These are phyloP conservation scores for Stentor roeselii DNA, from an alignment of 73 alveolate genomes.

Conservation along the genomic window DNA sequence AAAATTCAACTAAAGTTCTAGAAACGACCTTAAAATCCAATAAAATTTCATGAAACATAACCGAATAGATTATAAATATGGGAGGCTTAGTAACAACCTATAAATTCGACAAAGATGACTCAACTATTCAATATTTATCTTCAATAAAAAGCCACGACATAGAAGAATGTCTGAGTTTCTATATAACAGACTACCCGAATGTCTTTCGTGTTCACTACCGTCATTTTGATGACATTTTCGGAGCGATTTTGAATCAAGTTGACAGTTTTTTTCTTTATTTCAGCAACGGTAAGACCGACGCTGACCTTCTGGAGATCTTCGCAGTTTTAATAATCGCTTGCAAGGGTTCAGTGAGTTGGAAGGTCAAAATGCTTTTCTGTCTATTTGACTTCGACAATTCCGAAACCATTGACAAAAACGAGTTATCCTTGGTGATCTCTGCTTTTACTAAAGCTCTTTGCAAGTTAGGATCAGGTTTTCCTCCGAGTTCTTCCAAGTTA, in stretches of 20 bases:
- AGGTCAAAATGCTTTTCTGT: background rate
- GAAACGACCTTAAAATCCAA: background rate
- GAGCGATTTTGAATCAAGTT: background rate
- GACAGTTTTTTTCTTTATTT: background rate
- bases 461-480: background rate
- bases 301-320: background rate
- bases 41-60: background rate
- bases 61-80: background rate
- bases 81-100: slow-evolving; percentile 5
- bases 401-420: slow-evolving; percentile 10
- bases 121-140: background rate
- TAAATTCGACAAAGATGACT: background rate
- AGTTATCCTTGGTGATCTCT: background rate
- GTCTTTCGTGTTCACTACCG: background rate
- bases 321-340: slow-evolving; percentile 1
- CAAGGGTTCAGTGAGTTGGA: background rate
- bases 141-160: background rate
- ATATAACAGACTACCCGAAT: background rate
- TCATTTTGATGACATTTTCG: background rate
- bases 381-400: slow-evolving; percentile 24
- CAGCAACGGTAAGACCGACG: background rate
- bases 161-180: background rate
- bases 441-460: slow-evolving; percentile 6
- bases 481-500: background rate
- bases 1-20: no score